These are phyloP conservation scores for Myriosclerotinia duriaeana DNA, from an alignment of 2,329 filamentous ascomycete genomes.

Conservation along the genomic window DNA sequence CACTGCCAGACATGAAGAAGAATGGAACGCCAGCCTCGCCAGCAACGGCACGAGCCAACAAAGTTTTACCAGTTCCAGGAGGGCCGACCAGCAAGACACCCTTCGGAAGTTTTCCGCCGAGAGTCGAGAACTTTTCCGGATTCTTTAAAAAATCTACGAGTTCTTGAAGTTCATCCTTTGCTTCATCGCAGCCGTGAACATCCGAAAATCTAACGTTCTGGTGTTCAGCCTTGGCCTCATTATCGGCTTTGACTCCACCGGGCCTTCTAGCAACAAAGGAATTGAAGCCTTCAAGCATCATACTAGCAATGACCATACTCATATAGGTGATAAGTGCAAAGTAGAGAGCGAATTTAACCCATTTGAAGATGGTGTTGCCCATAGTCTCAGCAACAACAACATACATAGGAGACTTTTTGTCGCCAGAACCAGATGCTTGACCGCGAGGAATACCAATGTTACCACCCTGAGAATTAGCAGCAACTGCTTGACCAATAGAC, in stretches of 20 bases:
- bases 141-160: slow-evolving; percentile 94
- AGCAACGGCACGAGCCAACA: slow-evolving; percentile 90
- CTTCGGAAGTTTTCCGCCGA: slow-evolving; percentile 95
- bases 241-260: slow-evolving; percentile 51
- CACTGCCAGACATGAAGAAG: slow-evolving; percentile 99
- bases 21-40: slow-evolving; percentile 97
- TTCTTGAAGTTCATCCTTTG: slow-evolving; percentile 96
- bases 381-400: slow-evolving; percentile 93
- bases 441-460: slow-evolving; percentile 56
- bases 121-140: slow-evolving; percentile 86
- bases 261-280: slow-evolving; percentile 62
- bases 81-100: slow-evolving; percentile 93
- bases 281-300: slow-evolving; percentile 79
- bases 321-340: slow-evolving; percentile 80
- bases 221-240: slow-evolving; percentile 87
- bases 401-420: slow-evolving; percentile 83
- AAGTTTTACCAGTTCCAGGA: slow-evolving; percentile 95
- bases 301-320: slow-evolving; percentile 73
- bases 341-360: slow-evolving; percentile 81
- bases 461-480: slow-evolving; percentile 66
- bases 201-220: slow-evolving; percentile 90
- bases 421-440: slow-evolving; percentile 58
- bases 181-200: slow-evolving; percentile 96
- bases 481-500: slow-evolving; percentile 78
- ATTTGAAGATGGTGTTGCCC: slow-evolving; percentile 78